phyloP scores from a whole-genome alignment of 2,329 filamentous ascomycete species.

The Biscogniauxia mediterranea region DNA sequence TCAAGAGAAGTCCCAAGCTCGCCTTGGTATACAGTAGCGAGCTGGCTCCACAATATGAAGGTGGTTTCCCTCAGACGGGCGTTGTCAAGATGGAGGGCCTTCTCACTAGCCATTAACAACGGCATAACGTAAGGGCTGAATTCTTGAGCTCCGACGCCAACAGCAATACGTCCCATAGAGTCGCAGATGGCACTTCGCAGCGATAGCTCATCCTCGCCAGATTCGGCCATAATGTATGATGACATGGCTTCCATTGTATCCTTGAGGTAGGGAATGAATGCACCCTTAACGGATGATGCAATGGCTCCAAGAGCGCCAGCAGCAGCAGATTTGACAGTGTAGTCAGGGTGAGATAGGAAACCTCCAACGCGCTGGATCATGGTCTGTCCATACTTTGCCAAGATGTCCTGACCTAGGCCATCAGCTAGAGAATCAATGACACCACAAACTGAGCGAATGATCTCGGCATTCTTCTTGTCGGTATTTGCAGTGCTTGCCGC shows the following conservation, averaged over 20 bases:
- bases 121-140: constrained; percentile 92
- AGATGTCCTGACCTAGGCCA: constrained; percentile 76
- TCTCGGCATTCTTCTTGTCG: constrained; percentile 75
- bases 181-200: constrained; percentile 88
- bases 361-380: constrained; percentile 82
- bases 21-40: constrained; percentile 90
- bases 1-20: constrained; percentile 76
- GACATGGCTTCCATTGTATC: constrained; percentile 88
- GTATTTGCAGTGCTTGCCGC: constrained; percentile 68
- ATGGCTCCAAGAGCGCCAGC: constrained; percentile 89
- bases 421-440: constrained; percentile 91
- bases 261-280: constrained; percentile 89
- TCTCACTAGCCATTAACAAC: constrained; percentile 88
- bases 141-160: constrained; percentile 77
- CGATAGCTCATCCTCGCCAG: constrained; percentile 84
- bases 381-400: constrained; percentile 77
- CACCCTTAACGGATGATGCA: constrained; percentile 76
- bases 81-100: constrained; percentile 84
- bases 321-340: constrained; percentile 85
- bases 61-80: constrained; percentile 91
- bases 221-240: constrained; percentile 80
- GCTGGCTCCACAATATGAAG: constrained; percentile 93
- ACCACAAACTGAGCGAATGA: constrained; percentile 85
- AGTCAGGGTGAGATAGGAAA: constrained; percentile 80
- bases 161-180: constrained; percentile 88